A percentile compares a stretch with the other conserved stretches of the same genome.
Conservation (phyloP, 2,329 filamentous ascomycete genomes). For the Aspergillus latus region DNA sequence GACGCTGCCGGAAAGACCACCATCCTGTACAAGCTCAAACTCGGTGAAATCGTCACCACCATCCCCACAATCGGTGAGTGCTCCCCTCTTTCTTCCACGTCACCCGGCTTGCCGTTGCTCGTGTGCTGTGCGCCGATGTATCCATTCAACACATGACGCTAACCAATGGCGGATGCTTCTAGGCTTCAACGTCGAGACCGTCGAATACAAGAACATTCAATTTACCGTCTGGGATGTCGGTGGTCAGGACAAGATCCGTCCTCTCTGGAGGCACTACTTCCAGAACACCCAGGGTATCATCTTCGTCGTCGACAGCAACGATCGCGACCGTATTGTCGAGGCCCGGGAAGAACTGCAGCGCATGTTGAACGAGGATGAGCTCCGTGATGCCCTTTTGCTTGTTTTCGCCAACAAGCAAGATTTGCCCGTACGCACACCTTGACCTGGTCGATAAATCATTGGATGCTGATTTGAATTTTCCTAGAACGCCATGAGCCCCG, state of each 20-base stretch:
- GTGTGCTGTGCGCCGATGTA: neutral
- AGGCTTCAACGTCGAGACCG: slow-evolving; percentile 99
- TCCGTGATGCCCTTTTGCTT: slow-evolving; percentile 92
- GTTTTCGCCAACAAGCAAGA: slow-evolving; percentile 99
- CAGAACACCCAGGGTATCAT: slow-evolving; percentile 99
- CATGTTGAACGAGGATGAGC: slow-evolving; percentile 98
- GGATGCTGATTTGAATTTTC: slow-evolving; percentile 30
- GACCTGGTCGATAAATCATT: neutral
- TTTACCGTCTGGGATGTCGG: slow-evolving; percentile 99
- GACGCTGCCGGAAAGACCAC: slow-evolving; percentile 99
- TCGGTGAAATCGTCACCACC: slow-evolving; percentile 96
- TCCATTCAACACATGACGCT: slow-evolving; percentile 7
- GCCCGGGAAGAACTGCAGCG: slow-evolving; percentile 94
- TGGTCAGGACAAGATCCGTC: slow-evolving; percentile 99
- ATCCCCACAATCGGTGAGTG: slow-evolving; percentile 93
- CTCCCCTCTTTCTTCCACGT: slow-evolving; percentile 4
- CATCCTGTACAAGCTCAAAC: slow-evolving; percentile 99
- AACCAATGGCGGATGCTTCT: slow-evolving; percentile 14
- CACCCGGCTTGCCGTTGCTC: neutral
- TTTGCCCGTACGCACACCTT: slow-evolving; percentile 71
- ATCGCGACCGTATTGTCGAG: slow-evolving; percentile 96
- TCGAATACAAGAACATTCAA: slow-evolving; percentile 99
- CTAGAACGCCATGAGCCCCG: slow-evolving; percentile 98
- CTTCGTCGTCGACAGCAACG: slow-evolving; percentile 99
- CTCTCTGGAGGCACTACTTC: slow-evolving; percentile 99